Percentiles rank a stretch among this genome's conserved stretches.
phyloP scores from a whole-genome alignment of 164 flowering plant species.

The Piper longum region DNA sequence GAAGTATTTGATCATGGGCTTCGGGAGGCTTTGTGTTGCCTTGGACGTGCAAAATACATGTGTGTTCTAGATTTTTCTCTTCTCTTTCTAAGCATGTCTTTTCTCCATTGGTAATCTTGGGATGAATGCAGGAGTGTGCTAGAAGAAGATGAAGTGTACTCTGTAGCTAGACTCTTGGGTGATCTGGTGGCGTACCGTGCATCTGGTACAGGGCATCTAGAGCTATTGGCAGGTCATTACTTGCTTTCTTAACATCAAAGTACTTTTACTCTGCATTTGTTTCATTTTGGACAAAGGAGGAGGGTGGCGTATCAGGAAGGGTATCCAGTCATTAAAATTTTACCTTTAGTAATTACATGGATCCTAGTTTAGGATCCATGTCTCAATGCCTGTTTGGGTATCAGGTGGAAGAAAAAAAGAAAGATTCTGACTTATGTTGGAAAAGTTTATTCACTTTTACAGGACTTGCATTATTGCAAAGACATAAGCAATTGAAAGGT shows the following conservation, averaged over 20 bases:
- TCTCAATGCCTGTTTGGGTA: too few relatives aligned
- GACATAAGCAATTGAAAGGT: slow-evolving; percentile 15
- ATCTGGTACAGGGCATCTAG: slow-evolving; percentile 84
- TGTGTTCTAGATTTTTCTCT: too few relatives aligned
- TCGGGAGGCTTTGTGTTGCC: slow-evolving; percentile 79
- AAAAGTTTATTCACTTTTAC: slow-evolving; percentile 1
- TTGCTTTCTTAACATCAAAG: background rate
- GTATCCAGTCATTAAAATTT: too few relatives aligned
- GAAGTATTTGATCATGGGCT: slow-evolving; percentile 87
- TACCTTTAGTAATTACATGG: too few relatives aligned
- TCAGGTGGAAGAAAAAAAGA: too few relatives aligned
- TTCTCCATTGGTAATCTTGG: slow-evolving; percentile 1
- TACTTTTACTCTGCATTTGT: background rate
- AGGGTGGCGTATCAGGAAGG: too few relatives aligned
- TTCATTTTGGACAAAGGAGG: too few relatives aligned
- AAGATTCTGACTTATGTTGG: too few relatives aligned
- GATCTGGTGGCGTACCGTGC: slow-evolving; percentile 93
- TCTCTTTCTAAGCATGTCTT: background rate
- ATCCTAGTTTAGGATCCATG: too few relatives aligned
- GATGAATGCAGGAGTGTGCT: slow-evolving; percentile 31
- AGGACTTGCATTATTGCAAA: slow-evolving; percentile 72
- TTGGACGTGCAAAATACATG: slow-evolving; percentile 74
- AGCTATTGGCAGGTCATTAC: slow-evolving; percentile 60
- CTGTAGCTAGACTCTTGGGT: slow-evolving; percentile 71
- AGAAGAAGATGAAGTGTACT: slow-evolving; percentile 73